A percentile compares a stretch with the other conserved stretches of the same genome.
phyloP scores from a whole-genome alignment of 2,329 filamentous ascomycete genomes.

The Colletotrichum sp. region DNA sequence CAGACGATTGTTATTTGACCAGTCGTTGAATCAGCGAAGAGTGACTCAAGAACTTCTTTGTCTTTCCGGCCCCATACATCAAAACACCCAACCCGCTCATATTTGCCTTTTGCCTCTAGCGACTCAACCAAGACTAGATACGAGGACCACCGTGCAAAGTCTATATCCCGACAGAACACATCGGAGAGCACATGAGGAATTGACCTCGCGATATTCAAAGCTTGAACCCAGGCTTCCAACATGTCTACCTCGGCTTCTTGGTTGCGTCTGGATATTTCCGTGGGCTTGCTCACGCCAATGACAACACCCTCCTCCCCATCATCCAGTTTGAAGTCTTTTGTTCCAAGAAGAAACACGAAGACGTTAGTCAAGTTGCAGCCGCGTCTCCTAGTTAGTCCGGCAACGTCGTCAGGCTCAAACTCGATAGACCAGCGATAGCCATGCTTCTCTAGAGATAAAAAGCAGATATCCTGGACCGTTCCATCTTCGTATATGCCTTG shows the following conservation, averaged over 20 bases:
- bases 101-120: fast-evolving
- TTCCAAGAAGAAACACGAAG: neutral
- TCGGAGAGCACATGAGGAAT: neutral
- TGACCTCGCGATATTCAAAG: neutral
- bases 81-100: neutral
- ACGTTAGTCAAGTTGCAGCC: neutral
- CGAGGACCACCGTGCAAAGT: neutral
- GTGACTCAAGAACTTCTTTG: fast-evolving
- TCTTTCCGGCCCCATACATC: neutral
- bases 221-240: fast-evolving
- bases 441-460: neutral
- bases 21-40: fast-evolving
- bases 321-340: neutral
- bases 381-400: neutral
- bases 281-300: neutral
- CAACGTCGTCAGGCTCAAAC: neutral
- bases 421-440: neutral
- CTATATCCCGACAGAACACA: fast-evolving
- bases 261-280: neutral
- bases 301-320: neutral
- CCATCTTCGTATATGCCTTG: neutral
- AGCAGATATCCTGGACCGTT: neutral
- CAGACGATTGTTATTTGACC: neutral
- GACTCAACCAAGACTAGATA: neutral
- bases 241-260: neutral